phyloP scores from a whole-genome alignment of 1,139 yeast genomes.

The Entelexis paramagnoliae region DNA sequence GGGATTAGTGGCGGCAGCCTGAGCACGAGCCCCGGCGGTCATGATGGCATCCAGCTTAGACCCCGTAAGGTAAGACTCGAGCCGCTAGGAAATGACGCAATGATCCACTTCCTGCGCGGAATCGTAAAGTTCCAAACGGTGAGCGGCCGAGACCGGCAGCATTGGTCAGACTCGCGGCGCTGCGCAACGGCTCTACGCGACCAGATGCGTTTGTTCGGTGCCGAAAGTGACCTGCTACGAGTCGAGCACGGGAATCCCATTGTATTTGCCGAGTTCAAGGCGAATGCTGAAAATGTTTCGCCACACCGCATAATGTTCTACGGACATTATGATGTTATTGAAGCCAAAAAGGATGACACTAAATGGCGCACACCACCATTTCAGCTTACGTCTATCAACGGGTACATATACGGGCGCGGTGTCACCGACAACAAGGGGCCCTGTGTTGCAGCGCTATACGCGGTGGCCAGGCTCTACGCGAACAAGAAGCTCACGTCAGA shows the following conservation, averaged over 20 bases:
- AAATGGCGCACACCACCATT: constrained; percentile 76
- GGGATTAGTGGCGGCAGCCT: too few species aligned
- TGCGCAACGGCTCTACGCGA: constrained; percentile 71
- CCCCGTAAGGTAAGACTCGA: constrained; percentile 11
- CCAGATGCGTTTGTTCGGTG: constrained; percentile 61
- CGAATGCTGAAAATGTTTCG: constrained; percentile 11
- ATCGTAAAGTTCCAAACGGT: constrained; percentile 66
- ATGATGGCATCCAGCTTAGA: not conserved
- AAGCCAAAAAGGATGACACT: constrained; percentile 44
- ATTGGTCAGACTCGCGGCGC: constrained; percentile 68
- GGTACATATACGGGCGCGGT: constrained; percentile 84
- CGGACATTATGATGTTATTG: constrained; percentile 92
- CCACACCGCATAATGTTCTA: constrained; percentile 54
- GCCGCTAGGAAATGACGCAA: constrained; percentile 43
- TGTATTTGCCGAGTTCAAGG: constrained; percentile 57
- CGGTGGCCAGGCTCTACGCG: constrained; percentile 63
- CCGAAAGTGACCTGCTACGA: constrained; percentile 60
- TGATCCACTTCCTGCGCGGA: constrained; percentile 52
- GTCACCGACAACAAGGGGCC: constrained; percentile 96
- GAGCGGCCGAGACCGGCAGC: constrained; percentile 55
- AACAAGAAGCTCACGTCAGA: constrained; percentile 51
- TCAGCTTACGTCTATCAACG: constrained; percentile 61
- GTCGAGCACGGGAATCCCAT: constrained; percentile 69
- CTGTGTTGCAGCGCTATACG: constrained; percentile 73
- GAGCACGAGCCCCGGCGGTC: not conserved